Conservation (phyloP, 164 flowering plant genomes). For the Warburgia ugandensis region DNA sequence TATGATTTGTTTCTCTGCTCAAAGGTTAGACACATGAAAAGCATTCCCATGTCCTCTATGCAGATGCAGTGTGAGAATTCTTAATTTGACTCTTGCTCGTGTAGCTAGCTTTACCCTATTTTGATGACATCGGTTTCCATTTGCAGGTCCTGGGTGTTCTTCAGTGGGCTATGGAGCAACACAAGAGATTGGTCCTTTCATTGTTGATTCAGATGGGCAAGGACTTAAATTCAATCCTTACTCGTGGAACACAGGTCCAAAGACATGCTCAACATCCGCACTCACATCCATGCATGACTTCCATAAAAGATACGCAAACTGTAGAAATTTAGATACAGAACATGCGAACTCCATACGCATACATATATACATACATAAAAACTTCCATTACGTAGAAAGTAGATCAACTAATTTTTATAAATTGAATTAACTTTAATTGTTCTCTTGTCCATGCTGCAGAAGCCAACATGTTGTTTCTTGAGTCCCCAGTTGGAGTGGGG, state of each 20-base stretch:
- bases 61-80: too few species aligned
- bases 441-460: slow-evolving; percentile 24
- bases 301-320: too few species aligned
- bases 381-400: neutral
- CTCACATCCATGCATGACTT: too few species aligned
- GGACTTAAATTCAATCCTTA: slow-evolving; percentile 56
- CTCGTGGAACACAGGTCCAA: slow-evolving; percentile 72
- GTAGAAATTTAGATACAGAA: neutral
- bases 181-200: slow-evolving; percentile 92
- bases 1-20: too few species aligned
- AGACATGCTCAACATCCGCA: neutral
- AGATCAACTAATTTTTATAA: neutral
- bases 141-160: slow-evolving; percentile 95
- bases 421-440: neutral
- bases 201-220: slow-evolving; percentile 49
- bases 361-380: neutral
- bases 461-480: slow-evolving; percentile 83
- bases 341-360: neutral
- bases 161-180: slow-evolving; percentile 99
- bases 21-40: too few species aligned
- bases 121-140: neutral
- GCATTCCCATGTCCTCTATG: too few species aligned
- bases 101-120: neutral
- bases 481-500: slow-evolving; percentile 93
- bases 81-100: too few species aligned